Conservation (phyloP, 805 yeast genomes). For the Kluyveromyces dobzhanskii region DNA sequence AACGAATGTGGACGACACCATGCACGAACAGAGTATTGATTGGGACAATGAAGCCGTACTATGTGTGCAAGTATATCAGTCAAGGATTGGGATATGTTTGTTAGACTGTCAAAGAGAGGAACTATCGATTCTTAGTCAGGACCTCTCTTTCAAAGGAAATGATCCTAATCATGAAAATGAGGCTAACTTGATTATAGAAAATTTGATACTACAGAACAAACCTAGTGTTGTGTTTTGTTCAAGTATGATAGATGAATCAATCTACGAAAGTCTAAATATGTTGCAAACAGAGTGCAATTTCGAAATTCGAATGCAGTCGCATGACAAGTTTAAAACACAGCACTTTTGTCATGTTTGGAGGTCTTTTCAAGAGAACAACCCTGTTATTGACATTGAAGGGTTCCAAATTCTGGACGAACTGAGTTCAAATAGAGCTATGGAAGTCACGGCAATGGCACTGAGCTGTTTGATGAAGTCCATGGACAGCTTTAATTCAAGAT, state of each 20-base stretch:
- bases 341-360: background rate
- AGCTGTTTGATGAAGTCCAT: conserved; percentile 1
- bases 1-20: background rate
- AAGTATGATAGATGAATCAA: conserved; percentile 11
- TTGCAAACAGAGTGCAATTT: conserved; percentile 8
- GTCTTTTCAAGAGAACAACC: background rate
- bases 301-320: conserved; percentile 9
- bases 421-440: background rate
- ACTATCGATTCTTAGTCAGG: conserved; percentile 12
- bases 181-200: conserved; percentile 9
- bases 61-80: conserved; percentile 10
- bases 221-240: conserved; percentile 18
- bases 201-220: conserved; percentile 8
- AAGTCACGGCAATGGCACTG: background rate
- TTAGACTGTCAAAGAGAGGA: conserved; percentile 7
- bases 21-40: conserved; percentile 4
- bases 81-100: conserved; percentile 12
- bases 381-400: background rate
- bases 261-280: conserved; percentile 6
- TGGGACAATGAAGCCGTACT: conserved; percentile 8
- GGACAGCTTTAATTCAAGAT: background rate
- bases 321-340: conserved; percentile 7
- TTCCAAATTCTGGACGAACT: background rate
- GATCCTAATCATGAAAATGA: conserved; percentile 8
- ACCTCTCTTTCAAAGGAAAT: conserved; percentile 5